Base-by-base conservation (phyloP, 1,139 yeast genomes). In the Magnusiomyces ingens region DNA sequence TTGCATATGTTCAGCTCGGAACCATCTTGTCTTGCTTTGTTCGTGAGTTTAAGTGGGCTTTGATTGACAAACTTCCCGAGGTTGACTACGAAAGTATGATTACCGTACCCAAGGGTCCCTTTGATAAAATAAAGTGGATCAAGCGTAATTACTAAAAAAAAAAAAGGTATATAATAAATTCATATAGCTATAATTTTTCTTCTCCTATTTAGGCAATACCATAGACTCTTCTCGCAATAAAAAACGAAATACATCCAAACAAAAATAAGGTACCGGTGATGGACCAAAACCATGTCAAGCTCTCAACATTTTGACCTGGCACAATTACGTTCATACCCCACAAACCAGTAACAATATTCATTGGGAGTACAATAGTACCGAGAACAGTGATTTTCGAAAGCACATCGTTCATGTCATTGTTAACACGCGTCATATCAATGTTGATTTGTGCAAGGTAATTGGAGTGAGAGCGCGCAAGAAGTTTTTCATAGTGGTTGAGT, bases 291-390 rank as follows among this genome's bases (percentile, higher is more conserved):
- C 99, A 93, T 3, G 74, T 68, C 60, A 91, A 72, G 1, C 88
- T 84, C 49, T 75, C 74, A 15, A 64, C 60, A 32, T 79, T 84
- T 66, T 91, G 98, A 0, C 99, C 99, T 0, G 99, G 99, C 40
- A 93, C 98, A 11, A 87, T 62, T 60, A 95, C 95, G 72, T 93
- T 93, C 99, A 93, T 93, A 57, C 99, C 99, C 98, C 98, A 93
- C 52, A 93, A 74, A 32, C 99, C 99, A 0, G 99, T 93, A 22
- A 93, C 84, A 54, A 93, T 88, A 67, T 93, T 93, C 77, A 93
- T 80, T 2, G 99, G 99, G 57, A 93, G 74, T 8, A 93, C 96
- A 57, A 93, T 87, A 0, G 98, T 90, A 77, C 99, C 99, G 58
- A 93, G 73, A 45, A 93, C 85, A 5, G 98, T 89, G 55, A 93